Evolutionary conservation across 2,329 filamentous ascomycete species (phyloP), one percentile per base, ranked within the genome.

Genomic region (Fusarium sp.): DNA sequence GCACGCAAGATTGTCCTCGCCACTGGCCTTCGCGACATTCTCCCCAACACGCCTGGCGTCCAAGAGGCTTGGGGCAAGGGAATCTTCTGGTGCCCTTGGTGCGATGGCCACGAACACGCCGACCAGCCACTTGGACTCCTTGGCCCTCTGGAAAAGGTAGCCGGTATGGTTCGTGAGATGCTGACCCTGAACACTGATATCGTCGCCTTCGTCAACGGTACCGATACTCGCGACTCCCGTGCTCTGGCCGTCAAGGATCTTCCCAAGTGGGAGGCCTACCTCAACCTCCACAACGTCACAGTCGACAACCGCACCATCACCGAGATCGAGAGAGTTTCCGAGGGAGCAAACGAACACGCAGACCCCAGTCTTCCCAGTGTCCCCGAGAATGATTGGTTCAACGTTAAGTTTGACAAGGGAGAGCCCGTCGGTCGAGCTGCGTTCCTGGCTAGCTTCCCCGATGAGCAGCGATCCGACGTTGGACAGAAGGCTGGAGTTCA

Each of bases 71-170:
- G 87, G 85, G 89, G 88, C 57, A 84, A 87, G 67, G 90, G 90
- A 7, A 86, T 91, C 60, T 91, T 82, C 80, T 91, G 89, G 88
- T 92, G 90, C 63, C 89, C 89, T 0, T 92, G 90, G 90, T 92
- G 90, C 70, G 90, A 92, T 75, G 90, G 90, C 14, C 84, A 87
- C 71, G 90, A 92, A 79, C 89, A 91, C 77, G 87, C 86, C 0
- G 88, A 91, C 75, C 89, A 91, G 69, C 67, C 84, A 0, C 83
- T 92, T 1, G 89, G 89, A 2, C 82, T 92, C 36, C 77, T 92
- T 0, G 85, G 83, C 2, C 70, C 81, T 1, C 78, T 91, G 0
- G 74, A 81, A 2, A 81, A 86, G 31, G 80, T 87, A 0, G 80
- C 87, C 0, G 80, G 80, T 4, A 78, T 84, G 7, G 84, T 88